These are phyloP conservation scores for Fusarium compactum DNA, from an alignment of 2,329 filamentous ascomycete species.

Conservation along the genomic window DNA sequence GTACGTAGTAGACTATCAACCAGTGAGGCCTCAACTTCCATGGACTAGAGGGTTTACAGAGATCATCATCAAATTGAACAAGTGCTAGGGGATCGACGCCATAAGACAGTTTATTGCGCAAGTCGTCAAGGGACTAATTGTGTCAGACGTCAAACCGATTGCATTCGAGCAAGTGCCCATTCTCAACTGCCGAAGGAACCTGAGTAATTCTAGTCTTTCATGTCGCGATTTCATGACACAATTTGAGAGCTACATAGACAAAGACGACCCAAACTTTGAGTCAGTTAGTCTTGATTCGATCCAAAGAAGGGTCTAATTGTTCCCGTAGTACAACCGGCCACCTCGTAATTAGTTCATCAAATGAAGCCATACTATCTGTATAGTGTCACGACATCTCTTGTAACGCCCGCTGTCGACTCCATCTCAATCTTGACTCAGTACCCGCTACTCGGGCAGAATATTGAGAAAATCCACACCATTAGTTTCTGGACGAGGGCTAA, in stretches of 20 bases:
- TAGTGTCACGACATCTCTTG: not conserved
- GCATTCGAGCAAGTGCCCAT: conserved; percentile 7
- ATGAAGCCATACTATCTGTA: not conserved
- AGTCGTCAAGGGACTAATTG: conserved; percentile 15
- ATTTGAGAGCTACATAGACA: not conserved
- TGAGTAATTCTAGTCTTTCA: conserved; percentile 6
- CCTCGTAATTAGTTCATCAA: not conserved
- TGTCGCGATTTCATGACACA: not conserved
- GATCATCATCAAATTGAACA: not conserved
- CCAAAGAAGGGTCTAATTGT: not conserved
- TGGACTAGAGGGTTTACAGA: not conserved
- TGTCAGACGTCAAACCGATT: conserved; percentile 18
- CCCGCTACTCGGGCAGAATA: not conserved
- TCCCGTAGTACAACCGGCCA: not conserved
- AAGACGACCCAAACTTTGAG: not conserved
- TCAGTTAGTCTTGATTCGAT: not conserved
- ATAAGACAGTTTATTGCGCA: conserved; percentile 24
- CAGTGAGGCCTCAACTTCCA: not conserved
- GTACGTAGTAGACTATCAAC: conserved; percentile 18
- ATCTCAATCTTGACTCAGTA: not conserved
- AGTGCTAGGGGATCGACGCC: conserved; percentile 18
- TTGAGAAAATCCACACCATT: not conserved
- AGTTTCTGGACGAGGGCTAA: not conserved
- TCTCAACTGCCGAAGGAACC: not conserved
- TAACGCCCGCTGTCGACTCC: not conserved